Base-by-base conservation (phyloP, 805 yeast genomes). In the Kodamaea laetipori region DNA sequence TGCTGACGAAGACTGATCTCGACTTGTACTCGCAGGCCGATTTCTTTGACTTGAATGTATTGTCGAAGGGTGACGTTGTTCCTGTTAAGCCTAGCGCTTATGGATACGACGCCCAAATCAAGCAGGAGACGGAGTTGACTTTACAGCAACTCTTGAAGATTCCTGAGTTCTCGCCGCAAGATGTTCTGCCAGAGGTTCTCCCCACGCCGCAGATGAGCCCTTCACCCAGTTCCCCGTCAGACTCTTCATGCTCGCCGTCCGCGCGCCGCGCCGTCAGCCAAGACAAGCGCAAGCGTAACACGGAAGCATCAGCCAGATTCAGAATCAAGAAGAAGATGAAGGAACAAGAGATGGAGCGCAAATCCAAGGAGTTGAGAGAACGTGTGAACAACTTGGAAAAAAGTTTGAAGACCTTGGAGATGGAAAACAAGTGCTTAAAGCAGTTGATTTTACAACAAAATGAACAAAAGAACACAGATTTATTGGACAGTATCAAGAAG, bases 241-340 rank as follows among this genome's bases (percentile, higher is more conserved):
- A 30, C 12, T 41, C 39, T 12, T 18, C 37, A 21, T 21, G 44
- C 24, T 18, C 39, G 19, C 17, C 39, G 19, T 33, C 37, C 27
- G 34, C 15, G 27, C 37, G 43, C 33, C 43, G 38, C 19, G 31
- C 32, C 15, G 69, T 76, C 16, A 82, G 78, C 46, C 76, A 74
- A 35, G 94, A 86, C 57, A 92, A 88, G 66, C 77, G 96, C 49
- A 80, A 85, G 51, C 77, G 95, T 55, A 90, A 90, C 66, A 90
- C 97, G 0, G 96, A 94, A 1, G 98, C 99, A 1, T 82, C 92
- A 15, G 97, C 97, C 3, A 74, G 98, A 47, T 92, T 92, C 73
- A 77, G 99, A 51, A 79, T 89, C 60, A 89, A 88, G 76, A 90
- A 87, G 80, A 90, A 92, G 75, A 58, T 85, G 66, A 86, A 88